Base-by-base conservation (phyloP, 2,329 filamentous ascomycete genomes). In the Lachnellula subtilissima region DNA sequence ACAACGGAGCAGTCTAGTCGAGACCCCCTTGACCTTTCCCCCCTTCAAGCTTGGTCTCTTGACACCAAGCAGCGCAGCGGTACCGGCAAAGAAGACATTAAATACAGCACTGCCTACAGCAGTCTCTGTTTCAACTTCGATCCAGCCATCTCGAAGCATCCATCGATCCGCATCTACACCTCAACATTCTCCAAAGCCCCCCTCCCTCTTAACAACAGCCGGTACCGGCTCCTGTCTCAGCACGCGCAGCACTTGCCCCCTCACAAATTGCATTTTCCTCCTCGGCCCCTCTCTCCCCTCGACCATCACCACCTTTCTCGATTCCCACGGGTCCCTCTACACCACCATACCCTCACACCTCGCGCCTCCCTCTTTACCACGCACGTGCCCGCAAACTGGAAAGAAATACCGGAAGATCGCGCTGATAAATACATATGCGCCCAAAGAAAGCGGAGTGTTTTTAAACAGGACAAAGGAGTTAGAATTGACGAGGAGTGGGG, bases 381-480 rank as follows among this genome's bases (percentile, higher is more conserved):
- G 43, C 12, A 49, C 55, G 2, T 62, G 58, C 48, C 54, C 59
- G 0, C n/a, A 47, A 23, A 64, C 65, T 1, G 54, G 56, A 1
- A 57, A 56, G 9, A 63, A 51, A 42, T 61, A 62, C 22, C 58
- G 58, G 17, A 71, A 64, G 54, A 61, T 75, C 9, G 62, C 69
- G 0, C 63, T 76, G 0, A 67, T 75, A 0, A 74, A 76, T 3
- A 50, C 50, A 64, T 1, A 64, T 64, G 6, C 61, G 69, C 3
- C 53, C 56, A 11, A 60, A 68, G 9, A 64, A 70, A 1, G 70
- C 70, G 0, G 54, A 60, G 2, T 56, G 58, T 0, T 72, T 74
- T n/a, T 59, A 32, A 56, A 60, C 6, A 45, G 57, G 3, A 63
- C 74, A 5, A 55, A 63, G 22, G 63, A 54, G 0, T 57, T 65